Evolutionary conservation across 768 basidiomycete species (phyloP).

Genomic region (Suillus sp.): DNA sequence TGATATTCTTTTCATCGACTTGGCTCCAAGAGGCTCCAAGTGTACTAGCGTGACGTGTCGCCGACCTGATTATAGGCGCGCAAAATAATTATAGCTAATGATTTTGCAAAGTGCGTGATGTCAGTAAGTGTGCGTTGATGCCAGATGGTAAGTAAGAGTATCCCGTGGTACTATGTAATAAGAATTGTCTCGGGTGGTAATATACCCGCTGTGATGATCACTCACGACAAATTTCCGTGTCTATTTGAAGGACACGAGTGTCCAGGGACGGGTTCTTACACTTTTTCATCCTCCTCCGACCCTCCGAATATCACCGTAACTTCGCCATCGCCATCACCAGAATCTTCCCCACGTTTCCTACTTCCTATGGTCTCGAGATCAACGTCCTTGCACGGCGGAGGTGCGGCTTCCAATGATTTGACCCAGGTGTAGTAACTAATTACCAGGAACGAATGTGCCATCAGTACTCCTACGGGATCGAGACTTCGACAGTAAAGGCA

Average conservation of each 20-base stretch:
- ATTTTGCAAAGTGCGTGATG: background rate
- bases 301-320: constrained; percentile 28
- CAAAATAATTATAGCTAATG: background rate
- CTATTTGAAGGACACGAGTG: background rate
- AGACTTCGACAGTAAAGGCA: constrained; percentile 11
- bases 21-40: background rate
- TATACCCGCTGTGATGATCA: background rate
- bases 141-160: background rate
- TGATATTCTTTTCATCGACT: background rate
- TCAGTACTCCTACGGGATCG: constrained; percentile 2
- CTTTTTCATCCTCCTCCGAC: constrained; percentile 30
- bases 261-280: constrained; percentile 11
- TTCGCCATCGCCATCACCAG: constrained; percentile 14
- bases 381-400: constrained; percentile 32
- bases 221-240: background rate
- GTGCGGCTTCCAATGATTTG: constrained; percentile 26
- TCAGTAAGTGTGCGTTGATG: background rate
- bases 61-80: background rate
- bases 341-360: constrained; percentile 26
- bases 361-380: constrained; percentile 43
- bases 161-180: background rate
- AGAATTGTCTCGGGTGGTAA: background rate
- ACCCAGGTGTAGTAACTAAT: constrained; percentile 62
- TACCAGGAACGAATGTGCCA: constrained; percentile 30
- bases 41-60: background rate